Conservation (phyloP, 2,329 filamentous ascomycete genomes). For the Neocatenulostroma microsporum region DNA sequence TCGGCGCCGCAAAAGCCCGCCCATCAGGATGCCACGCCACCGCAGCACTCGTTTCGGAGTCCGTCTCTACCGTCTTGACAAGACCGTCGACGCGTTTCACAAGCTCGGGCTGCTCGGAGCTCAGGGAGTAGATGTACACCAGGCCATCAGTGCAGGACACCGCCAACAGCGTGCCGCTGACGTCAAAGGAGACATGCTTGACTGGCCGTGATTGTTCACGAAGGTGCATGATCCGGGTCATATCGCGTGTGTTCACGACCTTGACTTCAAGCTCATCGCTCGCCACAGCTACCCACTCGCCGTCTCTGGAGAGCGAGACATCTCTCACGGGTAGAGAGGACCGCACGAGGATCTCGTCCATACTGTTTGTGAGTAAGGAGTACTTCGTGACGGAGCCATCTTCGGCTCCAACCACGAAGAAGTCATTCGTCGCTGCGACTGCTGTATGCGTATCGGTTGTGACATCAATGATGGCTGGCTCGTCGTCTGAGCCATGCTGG, state of each 20-base stretch:
- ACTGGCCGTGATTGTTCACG: constrained; percentile 77
- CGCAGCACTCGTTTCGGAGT: constrained; percentile 65
- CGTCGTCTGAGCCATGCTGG: constrained; percentile 82
- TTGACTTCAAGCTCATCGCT: constrained; percentile 93
- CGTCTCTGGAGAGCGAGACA: constrained; percentile 71
- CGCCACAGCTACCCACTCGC: constrained; percentile 86
- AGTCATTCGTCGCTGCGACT: constrained; percentile 67
- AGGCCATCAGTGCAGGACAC: constrained; percentile 83
- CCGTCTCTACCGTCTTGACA: constrained; percentile 68
- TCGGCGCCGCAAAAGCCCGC: constrained; percentile 78
- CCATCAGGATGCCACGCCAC: constrained; percentile 92
- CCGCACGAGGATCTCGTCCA: constrained; percentile 75
- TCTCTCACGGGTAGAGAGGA: constrained; percentile 82
- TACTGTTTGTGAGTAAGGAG: constrained; percentile 63
- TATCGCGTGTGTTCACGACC: constrained; percentile 74
- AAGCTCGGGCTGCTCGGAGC: constrained; percentile 68
- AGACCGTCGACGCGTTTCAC: constrained; percentile 78
- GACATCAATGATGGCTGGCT: constrained; percentile 87
- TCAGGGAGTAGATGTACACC: constrained; percentile 82
- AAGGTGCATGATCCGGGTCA: constrained; percentile 65
- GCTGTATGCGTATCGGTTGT: constrained; percentile 78
- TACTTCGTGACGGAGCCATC: constrained; percentile 95
- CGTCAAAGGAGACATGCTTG: constrained; percentile 88
- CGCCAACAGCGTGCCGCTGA: constrained; percentile 64
- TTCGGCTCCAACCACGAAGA: constrained; percentile 83